phyloP scores from a whole-genome alignment of 176 grass and related monocot genomes.

The Paspalum vaginatum region DNA sequence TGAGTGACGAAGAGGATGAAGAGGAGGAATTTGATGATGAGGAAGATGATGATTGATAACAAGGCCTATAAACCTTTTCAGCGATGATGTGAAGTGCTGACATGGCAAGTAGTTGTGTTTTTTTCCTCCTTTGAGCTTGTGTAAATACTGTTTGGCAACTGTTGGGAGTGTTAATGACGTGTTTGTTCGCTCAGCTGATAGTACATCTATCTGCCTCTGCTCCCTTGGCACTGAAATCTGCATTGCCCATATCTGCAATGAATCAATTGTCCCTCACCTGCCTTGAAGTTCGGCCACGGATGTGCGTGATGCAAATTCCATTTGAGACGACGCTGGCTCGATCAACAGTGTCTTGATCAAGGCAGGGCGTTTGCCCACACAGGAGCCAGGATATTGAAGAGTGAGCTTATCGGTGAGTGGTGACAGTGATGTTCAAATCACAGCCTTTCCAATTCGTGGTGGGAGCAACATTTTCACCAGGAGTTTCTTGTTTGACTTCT shows the following conservation, averaged over 20 bases:
- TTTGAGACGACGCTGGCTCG: not conserved
- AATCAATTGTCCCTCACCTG: not conserved
- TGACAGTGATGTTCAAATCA: not conserved
- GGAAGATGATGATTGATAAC: slow-evolving; percentile 48
- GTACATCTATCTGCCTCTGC: not conserved
- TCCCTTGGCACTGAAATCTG: not conserved
- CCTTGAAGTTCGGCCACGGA: not conserved
- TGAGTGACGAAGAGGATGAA: slow-evolving; percentile 49
- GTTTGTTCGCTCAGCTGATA: not conserved
- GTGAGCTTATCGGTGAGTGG: not conserved
- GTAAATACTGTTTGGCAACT: slow-evolving; percentile 9
- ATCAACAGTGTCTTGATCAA: not conserved
- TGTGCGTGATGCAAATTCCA: not conserved
- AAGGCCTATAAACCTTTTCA: not conserved
- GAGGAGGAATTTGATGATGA: slow-evolving; percentile 69
- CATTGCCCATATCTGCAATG: not conserved
- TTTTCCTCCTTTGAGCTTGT: not conserved
- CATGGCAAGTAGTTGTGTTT: not conserved
- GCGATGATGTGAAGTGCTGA: slow-evolving; percentile 24
- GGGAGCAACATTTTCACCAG: not conserved
- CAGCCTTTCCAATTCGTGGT: not conserved
- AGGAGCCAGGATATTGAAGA: not conserved
- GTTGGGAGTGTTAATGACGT: not conserved
- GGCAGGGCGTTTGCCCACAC: not conserved
- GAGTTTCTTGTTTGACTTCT: not conserved